These are phyloP conservation scores for Botrytis fragariae DNA, from an alignment of 2,329 filamentous ascomycete genomes.

Conservation along the genomic window DNA sequence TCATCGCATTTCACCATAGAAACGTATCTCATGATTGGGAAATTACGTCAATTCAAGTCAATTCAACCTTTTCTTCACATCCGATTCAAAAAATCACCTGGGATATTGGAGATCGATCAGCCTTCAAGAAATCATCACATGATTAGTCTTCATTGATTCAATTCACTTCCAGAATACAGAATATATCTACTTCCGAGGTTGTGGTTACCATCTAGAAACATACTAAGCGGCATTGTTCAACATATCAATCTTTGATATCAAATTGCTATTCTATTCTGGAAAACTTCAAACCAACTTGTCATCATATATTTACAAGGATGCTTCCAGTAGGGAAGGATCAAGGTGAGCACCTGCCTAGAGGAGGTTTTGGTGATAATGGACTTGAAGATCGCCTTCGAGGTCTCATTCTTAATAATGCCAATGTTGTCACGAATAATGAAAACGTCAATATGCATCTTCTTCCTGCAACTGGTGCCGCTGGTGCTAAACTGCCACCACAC, in stretches of 20 bases:
- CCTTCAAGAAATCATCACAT: background rate
- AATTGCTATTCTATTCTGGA: background rate
- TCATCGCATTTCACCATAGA: background rate
- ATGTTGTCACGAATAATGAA: conserved; percentile 10
- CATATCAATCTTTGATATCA: background rate
- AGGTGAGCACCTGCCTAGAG: background rate
- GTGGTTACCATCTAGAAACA: background rate
- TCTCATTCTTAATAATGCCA: conserved; percentile 57
- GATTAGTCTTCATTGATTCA: background rate
- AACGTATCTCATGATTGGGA: background rate
- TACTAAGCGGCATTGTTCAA: background rate
- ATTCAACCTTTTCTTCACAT: background rate
- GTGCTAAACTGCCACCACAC: conserved; percentile 28
- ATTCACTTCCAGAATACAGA: background rate
- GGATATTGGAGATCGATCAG: background rate
- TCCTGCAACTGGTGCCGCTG: conserved; percentile 21
- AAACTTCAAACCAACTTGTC: background rate
- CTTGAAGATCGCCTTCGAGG: conserved; percentile 58
- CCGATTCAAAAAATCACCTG: no score
- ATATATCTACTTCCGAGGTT: background rate
- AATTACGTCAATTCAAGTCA: background rate
- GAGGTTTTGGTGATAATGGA: conserved; percentile 21
- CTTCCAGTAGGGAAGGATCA: conserved; percentile 15
- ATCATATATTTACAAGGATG: conserved; percentile 8
- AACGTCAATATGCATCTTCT: conserved; percentile 30